Evolutionary conservation across 1,139 yeast genomes (phyloP), one percentile per base, ranked within the genome.

Genomic region (Diutina catenulata): DNA sequence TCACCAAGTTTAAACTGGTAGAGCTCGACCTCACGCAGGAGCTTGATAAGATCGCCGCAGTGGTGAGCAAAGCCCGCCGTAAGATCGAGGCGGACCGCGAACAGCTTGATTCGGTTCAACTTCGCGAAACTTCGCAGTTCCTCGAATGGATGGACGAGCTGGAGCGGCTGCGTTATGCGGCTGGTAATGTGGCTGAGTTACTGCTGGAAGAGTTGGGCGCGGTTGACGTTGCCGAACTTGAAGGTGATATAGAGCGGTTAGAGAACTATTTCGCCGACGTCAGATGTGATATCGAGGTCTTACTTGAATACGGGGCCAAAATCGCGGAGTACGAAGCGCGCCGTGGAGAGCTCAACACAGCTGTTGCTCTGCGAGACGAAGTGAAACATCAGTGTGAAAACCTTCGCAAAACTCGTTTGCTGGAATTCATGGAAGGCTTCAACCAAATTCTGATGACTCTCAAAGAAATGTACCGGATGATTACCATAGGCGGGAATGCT

Each of bases 401-500:
- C 22, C 62, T 87, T 47, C 80, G 81, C 52, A 71, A 79, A 40
- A 76, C 71, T 44, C 69, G 98, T 40, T 65, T 82, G 39, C 87
- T 80, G 45, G 96, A 93, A 56, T 93, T 93, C 51, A 86, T 87
- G 94, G 76, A 74, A 45, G 98, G 99, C 0, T 91, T 93, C 61
- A 76, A 79, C 47, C 68, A 76, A 23, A 93, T 93, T 27, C 87
- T 97, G 1, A 68, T 79, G 57, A 83, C 95, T 6, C 70, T 93
- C 45, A 91, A 91, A 56, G 96, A 86, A 51, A 88, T 93, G 97
- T 93, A 93, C 52, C 94, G 88, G 52, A 84, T 91, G 94, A 91
- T 93, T 43, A 93, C 98, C 1, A 87, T 91, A 94, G 98, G 98
- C 13, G 99, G 99, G 29, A 93, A 88, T 62, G 99, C 99, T 0